Percentiles rank a stretch among this genome's conserved stretches.
phyloP scores from a whole-genome alignment of 208 protist genomes.

The Wallacemonas sp. region DNA sequence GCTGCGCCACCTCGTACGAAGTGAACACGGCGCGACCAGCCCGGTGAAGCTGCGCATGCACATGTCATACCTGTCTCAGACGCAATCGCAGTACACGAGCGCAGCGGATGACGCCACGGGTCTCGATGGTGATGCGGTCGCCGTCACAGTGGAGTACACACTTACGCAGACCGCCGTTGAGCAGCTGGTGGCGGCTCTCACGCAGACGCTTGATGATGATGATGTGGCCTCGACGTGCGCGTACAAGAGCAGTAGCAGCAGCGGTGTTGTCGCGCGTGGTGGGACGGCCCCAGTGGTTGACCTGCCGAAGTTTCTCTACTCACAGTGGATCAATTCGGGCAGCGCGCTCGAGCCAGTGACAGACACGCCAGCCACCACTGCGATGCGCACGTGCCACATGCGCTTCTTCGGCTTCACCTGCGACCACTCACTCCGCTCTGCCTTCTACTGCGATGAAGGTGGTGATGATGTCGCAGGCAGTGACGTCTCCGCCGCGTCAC shows the following conservation, averaged over 20 bases:
- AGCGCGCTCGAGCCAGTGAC: conserved; percentile 2
- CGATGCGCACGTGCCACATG: background rate
- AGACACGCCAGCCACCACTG: background rate
- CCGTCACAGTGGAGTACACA: conserved; percentile 20
- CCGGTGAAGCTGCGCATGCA: background rate
- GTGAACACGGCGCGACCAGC: background rate
- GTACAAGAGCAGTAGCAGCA: background rate
- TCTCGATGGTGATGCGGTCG: background rate
- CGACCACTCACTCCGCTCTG: background rate
- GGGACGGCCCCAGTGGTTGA: too few species aligned
- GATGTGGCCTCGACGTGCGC: too few species aligned
- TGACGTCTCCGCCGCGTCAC: background rate
- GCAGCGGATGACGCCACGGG: background rate
- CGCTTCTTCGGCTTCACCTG: background rate
- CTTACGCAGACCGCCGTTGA: conserved; percentile 7
- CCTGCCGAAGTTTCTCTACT: background rate
- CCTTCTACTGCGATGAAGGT: conserved; percentile 11
- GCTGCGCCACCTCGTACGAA: background rate
- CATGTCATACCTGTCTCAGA: background rate
- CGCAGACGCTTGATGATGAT: too few species aligned
- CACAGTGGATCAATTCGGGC: conserved; percentile 14
- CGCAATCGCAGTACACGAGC: conserved; percentile 3
- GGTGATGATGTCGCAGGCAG: too few species aligned
- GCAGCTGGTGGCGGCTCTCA: conserved; percentile 10
- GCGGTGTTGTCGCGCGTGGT: too few species aligned